Base-by-base conservation (phyloP, 2,329 filamentous ascomycete species). In the Ploettnerulaceae sp. region DNA sequence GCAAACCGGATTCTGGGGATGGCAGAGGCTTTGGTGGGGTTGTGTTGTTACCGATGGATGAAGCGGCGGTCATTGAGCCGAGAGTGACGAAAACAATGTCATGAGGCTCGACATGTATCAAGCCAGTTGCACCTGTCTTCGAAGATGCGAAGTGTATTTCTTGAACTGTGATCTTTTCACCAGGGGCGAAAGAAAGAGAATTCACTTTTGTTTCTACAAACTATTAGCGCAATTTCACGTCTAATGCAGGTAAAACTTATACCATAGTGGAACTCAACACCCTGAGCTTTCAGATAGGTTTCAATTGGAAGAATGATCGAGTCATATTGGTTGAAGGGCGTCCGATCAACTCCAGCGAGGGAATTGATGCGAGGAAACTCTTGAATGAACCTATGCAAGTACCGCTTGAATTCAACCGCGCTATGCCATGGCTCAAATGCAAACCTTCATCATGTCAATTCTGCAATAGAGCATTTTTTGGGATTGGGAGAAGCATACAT, bases 1-100 rank as follows among this genome's bases (percentile, higher is more conserved):
- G 54, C 11, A 55, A 22, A 3, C 52, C 41, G 9, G 45, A 47
- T 7, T 52, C 45, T 12, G 55, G 48, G n/a, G 48, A 28, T 1
- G 51, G 53, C 15, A 65, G 53, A 20, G 55, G 47, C 36, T 56
- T 46, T 22, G 64, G 55, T 3, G 57, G 55, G 1, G 62, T 56
- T 20, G 59, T 60, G 41, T 67, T 68, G 38, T 62, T 62, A 8
- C 64, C 67, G 4, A 61, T 48, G 14, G 59, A 57, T 3, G 66
- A 62, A 33, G 63, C 64, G 21, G 67, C 65, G 12, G 62, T 66
- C 56, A 67, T 58, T 12, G 65, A 69, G 7, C 68, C 68, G 5
- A 69, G 57, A 0, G 65, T 68, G 29, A 67, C 59, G 26, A 71
- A 59, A 12, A 67, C 61, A n/a, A 70, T 59, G 44, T 71, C 69